These are phyloP conservation scores for Amesomyces nigricolor DNA, from an alignment of 2,329 filamentous ascomycete species.

Conservation along the genomic window DNA sequence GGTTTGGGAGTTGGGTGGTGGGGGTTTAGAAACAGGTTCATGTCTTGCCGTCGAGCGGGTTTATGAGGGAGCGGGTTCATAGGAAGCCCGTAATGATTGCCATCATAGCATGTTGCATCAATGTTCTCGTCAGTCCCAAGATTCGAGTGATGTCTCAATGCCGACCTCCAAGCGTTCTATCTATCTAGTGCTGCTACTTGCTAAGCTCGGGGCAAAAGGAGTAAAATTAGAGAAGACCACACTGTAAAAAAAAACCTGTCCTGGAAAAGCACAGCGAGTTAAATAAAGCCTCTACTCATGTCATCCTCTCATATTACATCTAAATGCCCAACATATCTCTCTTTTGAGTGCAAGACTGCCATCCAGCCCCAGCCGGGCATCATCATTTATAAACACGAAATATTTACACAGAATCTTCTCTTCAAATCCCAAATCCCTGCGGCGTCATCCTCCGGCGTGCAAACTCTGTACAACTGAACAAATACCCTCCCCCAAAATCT, in stretches of 20 bases:
- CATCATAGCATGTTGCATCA: neutral
- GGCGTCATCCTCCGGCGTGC: neutral
- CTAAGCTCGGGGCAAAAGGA: too few relatives aligned
- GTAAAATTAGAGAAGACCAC: too few relatives aligned
- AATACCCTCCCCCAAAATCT: neutral
- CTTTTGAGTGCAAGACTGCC: neutral
- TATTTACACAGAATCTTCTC: constrained; percentile 2
- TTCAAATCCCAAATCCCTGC: neutral
- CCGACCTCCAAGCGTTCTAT: too few relatives aligned
- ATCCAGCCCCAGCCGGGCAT: neutral
- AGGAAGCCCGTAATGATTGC: constrained; percentile 3
- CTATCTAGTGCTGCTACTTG: too few relatives aligned
- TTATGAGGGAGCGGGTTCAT: constrained; percentile 4
- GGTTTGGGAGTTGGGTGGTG: neutral
- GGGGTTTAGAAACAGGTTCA: neutral
- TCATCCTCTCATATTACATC: too few relatives aligned
- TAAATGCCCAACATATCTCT: neutral
- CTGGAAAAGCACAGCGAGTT: too few relatives aligned
- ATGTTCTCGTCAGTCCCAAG: too few relatives aligned
- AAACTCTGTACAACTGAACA: neutral
- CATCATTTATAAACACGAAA: neutral
- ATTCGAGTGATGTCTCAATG: too few relatives aligned
- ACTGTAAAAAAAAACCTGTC: too few relatives aligned
- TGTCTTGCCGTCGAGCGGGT: constrained; percentile 6
- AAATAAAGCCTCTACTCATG: too few relatives aligned